Percentiles rank a stretch among this genome's conserved stretches.
phyloP scores from a whole-genome alignment of 2,329 filamentous ascomycete species.

The Fragosphaeria purpurea region DNA sequence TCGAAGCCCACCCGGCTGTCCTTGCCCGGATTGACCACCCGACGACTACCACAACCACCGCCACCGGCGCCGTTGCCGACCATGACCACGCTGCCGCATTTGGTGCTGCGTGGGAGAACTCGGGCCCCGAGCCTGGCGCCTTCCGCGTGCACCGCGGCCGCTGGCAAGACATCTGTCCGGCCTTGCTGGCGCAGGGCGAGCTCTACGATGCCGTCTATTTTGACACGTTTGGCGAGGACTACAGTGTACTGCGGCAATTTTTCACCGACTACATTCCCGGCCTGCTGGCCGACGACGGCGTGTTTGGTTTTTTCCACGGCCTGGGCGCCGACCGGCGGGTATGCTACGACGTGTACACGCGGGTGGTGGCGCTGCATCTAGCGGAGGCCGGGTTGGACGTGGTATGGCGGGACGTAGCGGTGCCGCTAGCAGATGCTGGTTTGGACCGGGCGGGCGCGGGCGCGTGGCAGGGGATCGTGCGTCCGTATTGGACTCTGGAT shows the following conservation, averaged over 20 bases:
- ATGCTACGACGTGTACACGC: conserved; percentile 93
- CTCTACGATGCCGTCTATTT: conserved; percentile 89
- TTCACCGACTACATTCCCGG: conserved; percentile 81
- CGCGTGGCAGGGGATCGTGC: conserved; percentile 81
- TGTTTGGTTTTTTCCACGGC: conserved; percentile 84
- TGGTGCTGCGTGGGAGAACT: conserved; percentile 43
- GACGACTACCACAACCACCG: conserved; percentile 27
- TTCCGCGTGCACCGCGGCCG: conserved; percentile 62
- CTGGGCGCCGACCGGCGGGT: conserved; percentile 85
- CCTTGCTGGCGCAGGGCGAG: conserved; percentile 56
- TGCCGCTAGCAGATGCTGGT: conserved; percentile 57
- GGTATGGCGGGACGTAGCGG: conserved; percentile 69
- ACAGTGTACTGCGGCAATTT: conserved; percentile 72
- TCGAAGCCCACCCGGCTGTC: conserved; percentile 76
- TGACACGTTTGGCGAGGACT: conserved; percentile 95
- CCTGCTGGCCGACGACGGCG: conserved; percentile 59
- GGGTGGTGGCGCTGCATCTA: conserved; percentile 83
- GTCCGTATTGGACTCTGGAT: conserved; percentile 82
- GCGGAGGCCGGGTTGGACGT: conserved; percentile 83
- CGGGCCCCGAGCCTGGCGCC: conserved; percentile 52
- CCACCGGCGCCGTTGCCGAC: conserved; percentile 43
- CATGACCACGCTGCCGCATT: conserved; percentile 31
- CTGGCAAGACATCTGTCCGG: conserved; percentile 73
- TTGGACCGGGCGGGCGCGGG: conserved; percentile 57
- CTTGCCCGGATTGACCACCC: conserved; percentile 48